These are phyloP conservation scores for Cercophora sp. DNA, from an alignment of 495 filamentous ascomycete species.

Conservation along the genomic window DNA sequence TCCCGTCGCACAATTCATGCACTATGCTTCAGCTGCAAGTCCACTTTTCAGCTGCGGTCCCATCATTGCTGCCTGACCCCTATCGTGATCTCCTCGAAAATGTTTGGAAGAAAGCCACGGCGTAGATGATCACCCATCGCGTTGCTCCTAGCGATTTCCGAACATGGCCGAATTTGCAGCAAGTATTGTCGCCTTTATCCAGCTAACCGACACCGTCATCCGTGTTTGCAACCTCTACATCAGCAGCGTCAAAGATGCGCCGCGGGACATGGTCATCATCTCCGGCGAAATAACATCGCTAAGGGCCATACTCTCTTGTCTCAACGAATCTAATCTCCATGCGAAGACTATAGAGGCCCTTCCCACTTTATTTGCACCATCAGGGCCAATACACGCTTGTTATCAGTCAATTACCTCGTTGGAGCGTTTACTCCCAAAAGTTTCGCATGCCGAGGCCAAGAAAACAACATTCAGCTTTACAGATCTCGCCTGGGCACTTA, in stretches of 20 bases:
- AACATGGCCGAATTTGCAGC: too few relatives aligned
- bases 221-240: background rate
- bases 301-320: background rate
- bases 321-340: background rate
- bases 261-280: slow-evolving; percentile 9
- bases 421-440: background rate
- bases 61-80: too few relatives aligned
- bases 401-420: background rate
- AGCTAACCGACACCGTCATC: background rate
- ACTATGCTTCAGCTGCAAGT: too few relatives aligned
- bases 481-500: slow-evolving; percentile 25
- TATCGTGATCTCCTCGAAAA: too few relatives aligned
- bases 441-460: background rate
- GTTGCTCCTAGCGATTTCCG: too few relatives aligned
- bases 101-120: too few relatives aligned
- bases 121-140: too few relatives aligned
- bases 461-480: background rate
- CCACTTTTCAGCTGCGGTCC: too few relatives aligned
- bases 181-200: background rate
- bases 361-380: background rate
- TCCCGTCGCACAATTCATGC: too few relatives aligned
- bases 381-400: slow-evolving; percentile 1
- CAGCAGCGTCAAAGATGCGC: background rate
- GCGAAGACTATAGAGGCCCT: background rate
- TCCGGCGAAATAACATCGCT: slow-evolving; percentile 12